Evolutionary conservation across 306 rosid genomes (phyloP).

Genomic region (Quercus aquifolioides): DNA sequence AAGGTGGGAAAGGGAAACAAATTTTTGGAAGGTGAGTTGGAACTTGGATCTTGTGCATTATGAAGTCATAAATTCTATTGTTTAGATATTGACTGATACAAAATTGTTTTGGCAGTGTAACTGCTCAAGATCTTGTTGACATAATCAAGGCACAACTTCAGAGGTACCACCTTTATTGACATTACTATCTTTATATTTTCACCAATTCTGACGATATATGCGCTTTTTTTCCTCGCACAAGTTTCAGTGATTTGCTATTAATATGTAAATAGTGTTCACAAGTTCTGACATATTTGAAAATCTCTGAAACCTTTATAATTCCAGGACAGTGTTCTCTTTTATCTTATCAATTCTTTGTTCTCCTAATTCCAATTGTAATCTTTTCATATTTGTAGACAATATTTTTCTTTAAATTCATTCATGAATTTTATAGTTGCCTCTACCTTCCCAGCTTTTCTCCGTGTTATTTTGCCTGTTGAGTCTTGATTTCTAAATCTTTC

Average conservation of each 20-base stretch:
- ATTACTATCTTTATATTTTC: not conserved
- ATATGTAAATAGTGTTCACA: not conserved
- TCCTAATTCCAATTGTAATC: not conserved
- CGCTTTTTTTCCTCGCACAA: not conserved
- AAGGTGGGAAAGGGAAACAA: conserved; percentile 95
- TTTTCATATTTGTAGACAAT: not conserved
- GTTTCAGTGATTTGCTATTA: not conserved
- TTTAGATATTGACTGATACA: conserved; percentile 27
- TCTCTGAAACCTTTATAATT: not conserved
- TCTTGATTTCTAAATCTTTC: not conserved
- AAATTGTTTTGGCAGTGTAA: conserved; percentile 57
- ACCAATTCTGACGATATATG: not conserved
- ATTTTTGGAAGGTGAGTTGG: conserved; percentile 75
- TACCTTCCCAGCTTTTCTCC: not conserved
- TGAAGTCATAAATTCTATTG: not conserved
- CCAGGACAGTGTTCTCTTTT: too few relatives aligned
- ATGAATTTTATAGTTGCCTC: not conserved
- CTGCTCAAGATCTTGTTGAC: conserved; percentile 94
- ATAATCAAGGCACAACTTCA: conserved; percentile 95
- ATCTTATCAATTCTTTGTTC: not conserved
- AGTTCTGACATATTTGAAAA: not conserved
- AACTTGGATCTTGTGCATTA: conserved; percentile 2
- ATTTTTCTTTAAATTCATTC: not conserved
- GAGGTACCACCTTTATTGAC: conserved; percentile 44
- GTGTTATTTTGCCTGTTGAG: not conserved